Percentiles rank a stretch among this genome's conserved stretches.
Conservation (phyloP, 2,329 filamentous ascomycete species). For the Mollisiaceae sp. region DNA sequence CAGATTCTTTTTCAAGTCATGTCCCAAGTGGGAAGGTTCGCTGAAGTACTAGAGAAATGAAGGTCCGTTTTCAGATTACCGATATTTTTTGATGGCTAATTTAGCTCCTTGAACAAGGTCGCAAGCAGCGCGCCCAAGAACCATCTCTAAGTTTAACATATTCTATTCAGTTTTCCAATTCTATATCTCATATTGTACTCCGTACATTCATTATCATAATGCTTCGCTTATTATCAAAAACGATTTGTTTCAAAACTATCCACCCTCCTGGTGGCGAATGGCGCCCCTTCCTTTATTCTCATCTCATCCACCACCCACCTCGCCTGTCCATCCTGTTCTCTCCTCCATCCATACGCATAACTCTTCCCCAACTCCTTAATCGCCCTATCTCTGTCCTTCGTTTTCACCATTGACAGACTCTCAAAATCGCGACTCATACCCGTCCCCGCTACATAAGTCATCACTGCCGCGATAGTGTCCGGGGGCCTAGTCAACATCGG, state of each 20-base stretch:
- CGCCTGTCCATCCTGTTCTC: constrained; percentile 13
- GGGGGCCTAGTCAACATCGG: constrained; percentile 20
- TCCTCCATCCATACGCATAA: constrained; percentile 23
- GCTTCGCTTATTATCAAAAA: background rate
- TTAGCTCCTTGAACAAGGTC: too few species aligned
- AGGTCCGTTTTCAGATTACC: too few species aligned
- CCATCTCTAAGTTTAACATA: too few species aligned
- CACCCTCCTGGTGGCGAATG: background rate
- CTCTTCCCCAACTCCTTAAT: constrained; percentile 18
- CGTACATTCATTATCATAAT: constrained; percentile 9
- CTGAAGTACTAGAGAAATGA: too few species aligned
- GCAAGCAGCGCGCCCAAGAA: too few species aligned
- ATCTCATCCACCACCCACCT: constrained; percentile 25
- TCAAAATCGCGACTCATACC: constrained; percentile 22
- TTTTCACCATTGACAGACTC: constrained; percentile 11
- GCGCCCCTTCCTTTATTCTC: background rate
- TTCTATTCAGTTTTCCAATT: background rate
- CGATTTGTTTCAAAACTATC: constrained; percentile 9
- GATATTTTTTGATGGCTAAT: too few species aligned
- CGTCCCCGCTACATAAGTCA: constrained; percentile 21
- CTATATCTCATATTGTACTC: background rate
- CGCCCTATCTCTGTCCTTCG: constrained; percentile 13
- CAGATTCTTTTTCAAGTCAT: too few species aligned
- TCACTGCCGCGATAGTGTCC: constrained; percentile 18
- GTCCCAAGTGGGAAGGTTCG: too few species aligned